phyloP scores from a whole-genome alignment of 345 rosid genomes.

The Hypericum perforatum region DNA sequence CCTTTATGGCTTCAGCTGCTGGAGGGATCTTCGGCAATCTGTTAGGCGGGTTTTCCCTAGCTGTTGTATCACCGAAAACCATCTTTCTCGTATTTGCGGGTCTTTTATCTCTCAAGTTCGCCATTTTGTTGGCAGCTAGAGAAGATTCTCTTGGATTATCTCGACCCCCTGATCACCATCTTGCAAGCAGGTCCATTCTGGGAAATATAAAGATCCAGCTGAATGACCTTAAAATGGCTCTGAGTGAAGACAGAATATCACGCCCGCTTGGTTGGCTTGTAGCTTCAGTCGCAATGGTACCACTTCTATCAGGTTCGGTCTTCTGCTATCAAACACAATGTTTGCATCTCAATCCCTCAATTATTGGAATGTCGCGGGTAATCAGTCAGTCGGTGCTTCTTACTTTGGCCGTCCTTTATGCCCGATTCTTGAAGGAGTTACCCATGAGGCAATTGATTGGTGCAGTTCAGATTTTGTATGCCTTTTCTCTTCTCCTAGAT shows the following conservation, averaged over 20 bases:
- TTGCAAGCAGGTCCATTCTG: not conserved
- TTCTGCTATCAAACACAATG: conserved; percentile 4
- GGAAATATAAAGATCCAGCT: not conserved
- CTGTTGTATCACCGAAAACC: not conserved
- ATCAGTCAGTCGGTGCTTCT: no score
- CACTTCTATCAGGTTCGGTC: not conserved
- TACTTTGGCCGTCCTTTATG: no score
- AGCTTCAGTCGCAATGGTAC: not conserved
- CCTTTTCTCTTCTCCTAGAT: no score
- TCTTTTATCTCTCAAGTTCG: not conserved
- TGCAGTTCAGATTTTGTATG: no score
- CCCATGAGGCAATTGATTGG: no score
- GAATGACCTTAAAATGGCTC: not conserved
- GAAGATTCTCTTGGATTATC: not conserved
- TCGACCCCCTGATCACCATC: not conserved
- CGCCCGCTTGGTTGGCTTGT: not conserved
- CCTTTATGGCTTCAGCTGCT: conserved; percentile 42
- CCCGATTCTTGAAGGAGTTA: no score
- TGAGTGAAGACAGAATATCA: not conserved
- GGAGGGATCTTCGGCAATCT: not conserved
- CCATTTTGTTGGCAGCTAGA: not conserved
- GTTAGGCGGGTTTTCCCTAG: not conserved
- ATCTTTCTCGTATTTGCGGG: not conserved
- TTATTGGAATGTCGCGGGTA: not conserved
- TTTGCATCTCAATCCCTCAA: not conserved